phyloP scores from a whole-genome alignment of 345 rosid species.

The Carallia pectinifolia region DNA sequence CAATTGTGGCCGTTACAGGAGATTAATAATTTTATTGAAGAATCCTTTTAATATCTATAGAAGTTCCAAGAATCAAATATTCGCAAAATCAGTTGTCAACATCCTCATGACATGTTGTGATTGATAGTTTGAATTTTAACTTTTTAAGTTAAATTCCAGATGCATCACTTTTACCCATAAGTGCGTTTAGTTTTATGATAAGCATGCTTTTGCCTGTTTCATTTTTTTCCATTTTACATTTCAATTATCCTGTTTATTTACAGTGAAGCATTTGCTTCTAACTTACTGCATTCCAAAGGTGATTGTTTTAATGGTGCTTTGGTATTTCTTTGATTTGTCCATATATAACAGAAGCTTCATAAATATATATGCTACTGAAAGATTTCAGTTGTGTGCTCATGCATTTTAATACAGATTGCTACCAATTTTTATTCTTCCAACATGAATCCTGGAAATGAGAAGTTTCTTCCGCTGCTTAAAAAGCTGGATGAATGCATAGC shows the following conservation, averaged over 20 bases:
- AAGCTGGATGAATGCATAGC: conserved; percentile 90
- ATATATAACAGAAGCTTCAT: not conserved
- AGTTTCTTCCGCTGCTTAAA: conserved; percentile 84
- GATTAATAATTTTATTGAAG: not conserved
- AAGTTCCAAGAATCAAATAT: too few species aligned
- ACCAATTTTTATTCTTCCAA: conserved; percentile 80
- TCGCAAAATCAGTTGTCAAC: too few species aligned
- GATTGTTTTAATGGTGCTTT: not conserved
- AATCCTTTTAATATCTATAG: not conserved
- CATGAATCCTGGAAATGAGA: conserved; percentile 74
- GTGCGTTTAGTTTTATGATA: not conserved
- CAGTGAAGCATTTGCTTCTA: not conserved
- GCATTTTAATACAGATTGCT: conserved; percentile 58
- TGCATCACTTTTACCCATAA: not conserved
- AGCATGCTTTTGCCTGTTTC: not conserved
- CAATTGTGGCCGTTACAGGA: not conserved
- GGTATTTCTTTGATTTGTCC: not conserved
- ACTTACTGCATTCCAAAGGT: not conserved
- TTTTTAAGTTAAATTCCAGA: not conserved
- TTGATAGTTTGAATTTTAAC: not conserved
- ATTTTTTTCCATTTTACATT: not conserved
- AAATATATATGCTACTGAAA: conserved; percentile 1
- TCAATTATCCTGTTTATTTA: not conserved
- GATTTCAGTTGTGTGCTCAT: conserved; percentile 10
- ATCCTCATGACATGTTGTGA: not conserved